Evolutionary conservation across 164 flowering plant genomes (phyloP), one percentile per base, ranked within the genome.

Genomic region (Tinospora cordifolia): DNA sequence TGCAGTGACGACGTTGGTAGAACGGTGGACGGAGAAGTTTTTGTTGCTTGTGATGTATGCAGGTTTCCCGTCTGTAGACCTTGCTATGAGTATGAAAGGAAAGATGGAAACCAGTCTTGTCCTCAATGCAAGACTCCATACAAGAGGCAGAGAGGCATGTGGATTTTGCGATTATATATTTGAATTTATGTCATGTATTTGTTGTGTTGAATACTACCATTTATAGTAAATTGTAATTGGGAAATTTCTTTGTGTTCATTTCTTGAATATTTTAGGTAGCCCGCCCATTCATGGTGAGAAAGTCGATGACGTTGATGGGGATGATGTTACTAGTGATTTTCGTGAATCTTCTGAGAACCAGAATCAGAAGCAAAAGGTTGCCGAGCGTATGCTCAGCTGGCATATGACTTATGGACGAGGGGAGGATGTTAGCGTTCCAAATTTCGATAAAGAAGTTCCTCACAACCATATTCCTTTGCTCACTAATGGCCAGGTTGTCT

Each of bases 391-490:
- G 77, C 74, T 80, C 44, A 75, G 76, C 68, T 80, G 78, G 78
- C 80, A 68, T 57, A 77, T 84, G 88, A 79, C 78, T 54, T 83
- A 87, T 78, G 96, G 90, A 13, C 79, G 85, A 62, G 89, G 84
- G 38, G 92, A 88, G 69, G 89, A 90, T 17, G n/a, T n/a, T 7
- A 51, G 6, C 8, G n/a, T 6, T 51, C 58, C 58, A 17, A 51
- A 51, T 51, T 51, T 17, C 79, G 93, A 90, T 72, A 85, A 82
- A 73, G 91, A 91, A 75, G 84, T 85, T 71, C 76, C 93, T 39
- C 90, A 80, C 70, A 88, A 81, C 66, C 86, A 86, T 62, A 80
- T 90, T 73, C 93, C 94, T 63, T 71, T 76, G 69, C 93, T 88
- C 69, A 87, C 94, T 21, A 80, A 80, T 83, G 90, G 90, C 58